Evolutionary conservation across 2,329 filamentous ascomycete genomes (phyloP).

Genomic region (Penicillium sp.): DNA sequence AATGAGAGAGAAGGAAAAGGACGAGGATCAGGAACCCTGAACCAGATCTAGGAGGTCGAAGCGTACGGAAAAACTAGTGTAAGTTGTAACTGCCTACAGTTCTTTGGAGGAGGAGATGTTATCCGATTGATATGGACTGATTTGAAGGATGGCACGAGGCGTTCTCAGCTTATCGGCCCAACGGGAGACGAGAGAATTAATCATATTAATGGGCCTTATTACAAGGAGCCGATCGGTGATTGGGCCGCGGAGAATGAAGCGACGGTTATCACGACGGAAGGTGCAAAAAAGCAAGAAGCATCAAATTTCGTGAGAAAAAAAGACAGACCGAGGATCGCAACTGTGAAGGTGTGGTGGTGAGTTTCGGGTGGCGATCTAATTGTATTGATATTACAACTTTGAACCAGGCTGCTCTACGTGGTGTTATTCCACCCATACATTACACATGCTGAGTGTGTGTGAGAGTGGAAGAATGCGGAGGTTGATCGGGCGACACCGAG

Average conservation of each 20-base stretch:
- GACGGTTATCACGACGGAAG: conserved; percentile 2
- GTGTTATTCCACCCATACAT: neutral
- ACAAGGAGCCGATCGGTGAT: conserved; percentile 15
- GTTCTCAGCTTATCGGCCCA: conserved; percentile 27
- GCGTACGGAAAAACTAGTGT: neutral
- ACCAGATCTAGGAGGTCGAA: conserved; percentile 15
- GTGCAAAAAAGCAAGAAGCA: neutral
- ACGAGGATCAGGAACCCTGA: neutral
- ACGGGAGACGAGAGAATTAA: conserved; percentile 14
- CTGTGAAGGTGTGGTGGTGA: neutral
- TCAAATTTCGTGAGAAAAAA: too few relatives aligned
- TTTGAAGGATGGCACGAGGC: conserved; percentile 5
- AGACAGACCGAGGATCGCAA: neutral
- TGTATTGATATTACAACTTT: conserved; percentile 3
- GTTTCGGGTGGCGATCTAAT: conserved; percentile 12
- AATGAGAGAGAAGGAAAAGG: neutral
- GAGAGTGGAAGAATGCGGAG: conserved; percentile 5
- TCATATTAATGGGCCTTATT: conserved; percentile 17
- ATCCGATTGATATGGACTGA: conserved; percentile 12
- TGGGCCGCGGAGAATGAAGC: conserved; percentile 6
- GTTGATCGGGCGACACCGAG: neutral
- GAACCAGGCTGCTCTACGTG: neutral
- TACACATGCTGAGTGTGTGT: neutral
- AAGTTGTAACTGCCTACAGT: neutral
- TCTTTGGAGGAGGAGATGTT: neutral